These are phyloP conservation scores for Begonia loranthoides DNA, from an alignment of 306 rosid genomes.

Conservation along the genomic window DNA sequence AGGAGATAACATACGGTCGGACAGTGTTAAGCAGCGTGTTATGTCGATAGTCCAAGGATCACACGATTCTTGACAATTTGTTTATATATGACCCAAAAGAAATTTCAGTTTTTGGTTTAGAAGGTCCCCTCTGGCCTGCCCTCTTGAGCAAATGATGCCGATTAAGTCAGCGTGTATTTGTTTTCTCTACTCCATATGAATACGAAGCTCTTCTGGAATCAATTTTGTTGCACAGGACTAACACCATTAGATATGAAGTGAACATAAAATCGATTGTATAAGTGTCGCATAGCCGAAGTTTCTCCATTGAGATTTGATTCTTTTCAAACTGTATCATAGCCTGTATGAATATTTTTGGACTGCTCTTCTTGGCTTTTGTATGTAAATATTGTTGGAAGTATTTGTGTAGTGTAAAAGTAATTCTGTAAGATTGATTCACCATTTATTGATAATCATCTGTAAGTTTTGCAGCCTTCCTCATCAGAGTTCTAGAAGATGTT, in stretches of 20 bases:
- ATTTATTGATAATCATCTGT: too few species aligned
- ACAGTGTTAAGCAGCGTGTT: constrained; percentile 80
- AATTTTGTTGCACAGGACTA: constrained; percentile 25
- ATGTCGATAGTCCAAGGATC: constrained; percentile 69
- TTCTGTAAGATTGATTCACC: too few species aligned
- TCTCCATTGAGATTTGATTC: constrained; percentile 8
- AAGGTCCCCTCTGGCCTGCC: constrained; percentile 11
- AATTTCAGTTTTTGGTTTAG: constrained; percentile 11
- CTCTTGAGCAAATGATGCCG: constrained; percentile 17
- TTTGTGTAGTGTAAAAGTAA: too few species aligned
- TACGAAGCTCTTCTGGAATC: constrained; percentile 20
- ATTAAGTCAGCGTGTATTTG: constrained; percentile 15
- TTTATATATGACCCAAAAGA: constrained; percentile 1
- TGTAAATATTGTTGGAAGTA: neutral
- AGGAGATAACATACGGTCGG: constrained; percentile 78
- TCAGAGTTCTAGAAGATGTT: too few species aligned
- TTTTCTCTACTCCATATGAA: constrained; percentile 15
- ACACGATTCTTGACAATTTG: constrained; percentile 32
- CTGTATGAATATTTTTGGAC: too few species aligned
- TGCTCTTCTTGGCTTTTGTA: neutral
- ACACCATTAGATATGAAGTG: constrained; percentile 22
- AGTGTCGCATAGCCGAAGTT: neutral
- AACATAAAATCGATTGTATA: too few species aligned
- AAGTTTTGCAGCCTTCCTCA: too few species aligned
- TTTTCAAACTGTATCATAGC: constrained; percentile 31